These are phyloP conservation scores for Teratosphaeria zuluensis DNA, from an alignment of 2,329 filamentous ascomycete genomes.

Conservation along the genomic window DNA sequence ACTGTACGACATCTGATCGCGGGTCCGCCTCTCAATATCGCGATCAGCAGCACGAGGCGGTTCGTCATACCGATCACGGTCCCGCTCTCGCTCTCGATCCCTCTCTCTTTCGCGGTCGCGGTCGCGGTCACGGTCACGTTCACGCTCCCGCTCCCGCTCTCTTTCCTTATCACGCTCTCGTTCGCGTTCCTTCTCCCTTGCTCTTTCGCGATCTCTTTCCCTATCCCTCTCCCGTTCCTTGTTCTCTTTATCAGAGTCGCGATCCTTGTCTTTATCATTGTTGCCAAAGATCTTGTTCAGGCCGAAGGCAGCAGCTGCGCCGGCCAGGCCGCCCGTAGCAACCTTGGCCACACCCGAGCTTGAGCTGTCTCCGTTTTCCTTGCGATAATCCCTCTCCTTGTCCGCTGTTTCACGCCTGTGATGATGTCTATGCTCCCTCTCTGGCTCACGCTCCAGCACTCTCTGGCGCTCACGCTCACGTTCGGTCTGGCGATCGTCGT, in stretches of 20 bases:
- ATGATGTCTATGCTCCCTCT: slow-evolving; percentile 14
- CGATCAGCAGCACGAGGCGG: neutral
- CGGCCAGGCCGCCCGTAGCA: slow-evolving; percentile 22
- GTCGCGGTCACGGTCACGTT: slow-evolving; percentile 9
- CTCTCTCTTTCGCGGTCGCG: slow-evolving; percentile 10
- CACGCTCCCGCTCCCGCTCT: slow-evolving; percentile 12
- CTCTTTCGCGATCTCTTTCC: slow-evolving; percentile 6
- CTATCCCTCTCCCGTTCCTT: slow-evolving; percentile 1
- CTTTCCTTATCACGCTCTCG: slow-evolving; percentile 13
- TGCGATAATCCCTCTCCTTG: slow-evolving; percentile 15
- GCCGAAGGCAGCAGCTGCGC: slow-evolving; percentile 21
- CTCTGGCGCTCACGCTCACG: slow-evolving; percentile 14
- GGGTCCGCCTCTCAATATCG: slow-evolving; percentile 4
- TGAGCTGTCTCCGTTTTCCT: slow-evolving; percentile 10
- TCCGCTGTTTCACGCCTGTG: slow-evolving; percentile 14
- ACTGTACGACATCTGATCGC: slow-evolving; percentile 7
- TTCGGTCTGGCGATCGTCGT: slow-evolving; percentile 18
- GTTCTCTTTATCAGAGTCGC: slow-evolving; percentile 5
- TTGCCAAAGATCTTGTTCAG: slow-evolving; percentile 18
- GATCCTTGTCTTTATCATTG: slow-evolving; percentile 14
- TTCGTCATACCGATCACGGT: neutral
- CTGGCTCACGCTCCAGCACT: slow-evolving; percentile 3
- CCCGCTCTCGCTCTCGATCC: slow-evolving; percentile 11
- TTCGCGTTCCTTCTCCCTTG: slow-evolving; percentile 7
- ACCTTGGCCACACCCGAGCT: slow-evolving; percentile 17